Evolutionary conservation across 116 monocot species (phyloP).

Genomic region (Thalassia testudinum): DNA sequence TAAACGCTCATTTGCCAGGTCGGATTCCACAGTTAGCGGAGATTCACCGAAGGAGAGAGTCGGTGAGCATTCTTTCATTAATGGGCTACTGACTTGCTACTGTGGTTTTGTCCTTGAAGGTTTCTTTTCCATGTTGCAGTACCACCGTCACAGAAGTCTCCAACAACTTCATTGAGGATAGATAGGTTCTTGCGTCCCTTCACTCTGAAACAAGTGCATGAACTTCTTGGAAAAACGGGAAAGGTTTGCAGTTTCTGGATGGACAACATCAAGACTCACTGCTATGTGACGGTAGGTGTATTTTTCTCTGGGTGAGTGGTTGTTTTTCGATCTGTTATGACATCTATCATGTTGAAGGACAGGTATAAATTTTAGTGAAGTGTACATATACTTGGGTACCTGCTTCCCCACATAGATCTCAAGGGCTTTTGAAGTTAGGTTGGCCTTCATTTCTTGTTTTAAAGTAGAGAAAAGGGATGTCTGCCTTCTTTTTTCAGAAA

Average conservation of each 20-base stretch:
- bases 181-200: slow-evolving; percentile 84
- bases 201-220: slow-evolving; percentile 81
- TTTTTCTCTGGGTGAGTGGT: no score
- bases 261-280: slow-evolving; percentile 97
- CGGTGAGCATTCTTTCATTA: slow-evolving; percentile 29
- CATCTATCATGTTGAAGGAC: no score
- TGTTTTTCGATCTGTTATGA: no score
- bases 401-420: no score
- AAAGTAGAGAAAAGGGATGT: no score
- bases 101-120: not conserved
- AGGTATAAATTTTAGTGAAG: no score
- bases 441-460: no score
- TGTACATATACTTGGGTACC: no score
- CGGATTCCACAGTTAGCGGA: slow-evolving; percentile 39
- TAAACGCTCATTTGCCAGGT: slow-evolving; percentile 28
- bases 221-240: slow-evolving; percentile 69
- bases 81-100: not conserved
- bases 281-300: slow-evolving; percentile 71
- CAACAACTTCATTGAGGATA: slow-evolving; percentile 67
- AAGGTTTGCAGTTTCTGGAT: slow-evolving; percentile 81
- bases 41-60: slow-evolving; percentile 66
- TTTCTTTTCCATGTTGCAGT: slow-evolving; percentile 26
- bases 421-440: no score
- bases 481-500: no score
- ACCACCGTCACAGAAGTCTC: slow-evolving; percentile 49